Percentiles rank a stretch among this genome's conserved stretches.
Conservation (phyloP, 179 eudicot species). For the Gypsophila paniculata region DNA sequence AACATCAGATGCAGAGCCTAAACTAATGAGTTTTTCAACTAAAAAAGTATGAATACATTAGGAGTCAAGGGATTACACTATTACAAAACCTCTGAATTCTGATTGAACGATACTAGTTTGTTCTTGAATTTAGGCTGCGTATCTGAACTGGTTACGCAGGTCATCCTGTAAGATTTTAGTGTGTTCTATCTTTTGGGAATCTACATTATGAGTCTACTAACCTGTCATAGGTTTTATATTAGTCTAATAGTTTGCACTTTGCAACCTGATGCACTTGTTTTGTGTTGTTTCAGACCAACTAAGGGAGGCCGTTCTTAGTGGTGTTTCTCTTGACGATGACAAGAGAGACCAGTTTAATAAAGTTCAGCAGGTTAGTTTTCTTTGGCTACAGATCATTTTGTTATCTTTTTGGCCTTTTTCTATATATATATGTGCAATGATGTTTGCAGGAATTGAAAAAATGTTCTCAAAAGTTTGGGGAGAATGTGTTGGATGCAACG, state of each 20-base stretch:
- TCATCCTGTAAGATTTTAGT: constrained; percentile 1
- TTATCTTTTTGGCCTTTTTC: neutral
- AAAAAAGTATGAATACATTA: neutral
- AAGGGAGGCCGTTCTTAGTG: constrained; percentile 82
- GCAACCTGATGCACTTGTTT: neutral
- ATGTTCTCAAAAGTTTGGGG: constrained; percentile 75
- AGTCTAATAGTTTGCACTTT: neutral
- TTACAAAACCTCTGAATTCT: neutral
- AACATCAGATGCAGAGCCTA: too few species aligned
- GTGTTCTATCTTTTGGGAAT: neutral
- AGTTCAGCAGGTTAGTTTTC: constrained; percentile 66
- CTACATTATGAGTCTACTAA: neutral
- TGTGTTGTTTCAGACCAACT: constrained; percentile 56
- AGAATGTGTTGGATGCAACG: constrained; percentile 93
- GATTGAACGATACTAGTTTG: constrained; percentile 4
- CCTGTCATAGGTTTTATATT: neutral
- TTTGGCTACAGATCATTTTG: neutral
- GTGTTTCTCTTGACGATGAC: constrained; percentile 90
- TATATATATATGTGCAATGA: neutral
- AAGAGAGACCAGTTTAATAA: constrained; percentile 79
- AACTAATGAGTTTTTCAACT: neutral
- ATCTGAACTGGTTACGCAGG: neutral
- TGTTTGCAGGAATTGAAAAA: constrained; percentile 69
- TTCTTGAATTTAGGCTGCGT: too few species aligned
- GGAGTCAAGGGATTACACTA: constrained; percentile 5